These are phyloP conservation scores for Pythium myriotylum DNA, from an alignment of 352 stramenopile genomes.

Conservation along the genomic window DNA sequence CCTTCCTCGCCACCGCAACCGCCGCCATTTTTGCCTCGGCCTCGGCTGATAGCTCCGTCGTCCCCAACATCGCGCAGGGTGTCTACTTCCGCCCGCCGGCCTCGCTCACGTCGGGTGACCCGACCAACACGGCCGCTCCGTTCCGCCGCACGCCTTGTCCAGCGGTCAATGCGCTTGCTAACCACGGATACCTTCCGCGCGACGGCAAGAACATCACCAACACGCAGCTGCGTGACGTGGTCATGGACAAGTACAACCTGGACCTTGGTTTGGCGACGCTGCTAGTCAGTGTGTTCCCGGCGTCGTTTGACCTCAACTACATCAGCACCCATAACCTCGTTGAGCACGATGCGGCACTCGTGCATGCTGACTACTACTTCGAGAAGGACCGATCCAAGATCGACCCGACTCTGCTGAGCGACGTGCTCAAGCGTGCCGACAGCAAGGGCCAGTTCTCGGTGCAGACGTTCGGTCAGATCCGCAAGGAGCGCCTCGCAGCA, in stretches of 20 bases:
- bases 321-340: conserved; percentile 37
- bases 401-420: conserved; percentile 29
- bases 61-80: conserved; percentile 15
- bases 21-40: no score
- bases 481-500: conserved; percentile 2
- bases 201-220: conserved; percentile 49
- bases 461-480: conserved; percentile 2
- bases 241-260: conserved; percentile 54
- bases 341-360: no score
- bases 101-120: conserved; percentile 31
- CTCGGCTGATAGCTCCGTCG: no score
- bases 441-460: not conserved
- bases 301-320: conserved; percentile 48
- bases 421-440: conserved; percentile 28
- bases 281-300: conserved; percentile 31
- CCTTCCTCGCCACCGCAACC: not conserved
- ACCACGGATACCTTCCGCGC: conserved; percentile 56
- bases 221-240: conserved; percentile 27
- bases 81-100: conserved; percentile 40
- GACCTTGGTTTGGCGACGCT: conserved; percentile 32
- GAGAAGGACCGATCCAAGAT: conserved; percentile 33
- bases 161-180: conserved; percentile 52
- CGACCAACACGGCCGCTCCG: conserved; percentile 15
- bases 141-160: conserved; percentile 51
- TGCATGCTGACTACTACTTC: conserved; percentile 38